Evolutionary conservation across 441 rosid species (phyloP), one percentile per base, ranked within the genome.

Genomic region (Erodium texanum): DNA sequence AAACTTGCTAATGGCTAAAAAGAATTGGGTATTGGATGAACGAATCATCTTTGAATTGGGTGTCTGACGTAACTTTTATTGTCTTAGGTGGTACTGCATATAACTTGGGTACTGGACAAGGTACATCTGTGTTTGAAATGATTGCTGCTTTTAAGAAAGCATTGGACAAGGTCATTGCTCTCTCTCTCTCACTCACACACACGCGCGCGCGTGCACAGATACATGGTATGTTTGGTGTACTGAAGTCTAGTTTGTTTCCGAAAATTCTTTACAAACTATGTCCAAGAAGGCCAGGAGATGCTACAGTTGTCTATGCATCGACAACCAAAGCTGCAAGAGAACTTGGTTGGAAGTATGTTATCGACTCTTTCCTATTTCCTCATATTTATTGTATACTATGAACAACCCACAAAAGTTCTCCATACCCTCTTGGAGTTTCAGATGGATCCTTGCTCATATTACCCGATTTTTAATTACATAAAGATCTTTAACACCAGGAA

Each of bases 201-300:
- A 2, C 36, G n/a, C n/a, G n/a, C n/a, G n/a, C n/a, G n/a, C n/a
- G n/a, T n/a, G n/a, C n/a, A n/a, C 36, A 2, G 2, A 32, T 32
- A 18, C 23, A 54, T 63, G 34, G 66, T 24, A 41, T 29, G 62
- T 18, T 14, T 70, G 59, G 43, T 27, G 29, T 36, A 2, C 24
- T 27, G 64, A 64, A 16, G 19, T 22, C n/a, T 22, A 0, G 7
- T 24, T 61, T 50, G 36, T 6, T 83, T 70, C 87, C 91, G 97
- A 87, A 86, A 85, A 94, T 94, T 69, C 98, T 94, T 0, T 23
- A 80, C 45, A 92, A 92, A 78, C 73, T 85, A 1, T 92, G 97
- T 73, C 90, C 90, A 56, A 86, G 97, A 80, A 88, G 96, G 70
- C 83, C 91, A 7, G 99, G 97, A 75, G 97, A 94, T 76, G 98